Evolutionary conservation across 352 stramenopile species (phyloP).

Genomic region (Pythium sukuiense): DNA sequence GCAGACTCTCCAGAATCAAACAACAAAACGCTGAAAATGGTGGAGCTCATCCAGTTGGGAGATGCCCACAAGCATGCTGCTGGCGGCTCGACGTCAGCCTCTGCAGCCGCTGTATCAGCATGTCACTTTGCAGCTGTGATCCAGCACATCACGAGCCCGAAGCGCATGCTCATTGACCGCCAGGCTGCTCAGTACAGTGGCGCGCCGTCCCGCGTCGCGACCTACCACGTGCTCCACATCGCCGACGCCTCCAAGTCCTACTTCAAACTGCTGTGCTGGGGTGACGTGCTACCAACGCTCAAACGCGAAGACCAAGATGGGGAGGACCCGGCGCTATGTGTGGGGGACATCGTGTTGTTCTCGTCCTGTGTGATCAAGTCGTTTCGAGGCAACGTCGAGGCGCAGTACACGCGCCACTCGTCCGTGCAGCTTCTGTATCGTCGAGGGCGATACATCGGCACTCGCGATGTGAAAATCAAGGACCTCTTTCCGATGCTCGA

Average conservation of each 20-base stretch:
- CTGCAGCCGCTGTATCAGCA: constrained; percentile 2
- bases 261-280: constrained; percentile 60
- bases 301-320: constrained; percentile 35
- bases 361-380: constrained; percentile 41
- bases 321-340: constrained; percentile 34
- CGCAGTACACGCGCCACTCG: constrained; percentile 47
- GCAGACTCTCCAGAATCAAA: no score
- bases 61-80: not conserved
- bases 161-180: constrained; percentile 30
- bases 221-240: constrained; percentile 48
- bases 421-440: constrained; percentile 60
- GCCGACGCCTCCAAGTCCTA: constrained; percentile 46
- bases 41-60: constrained; percentile 1
- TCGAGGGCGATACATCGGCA: constrained; percentile 57
- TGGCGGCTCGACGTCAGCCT: not conserved
- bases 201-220: constrained; percentile 30
- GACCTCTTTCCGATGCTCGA: constrained; percentile 68
- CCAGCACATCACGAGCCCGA: constrained; percentile 44
- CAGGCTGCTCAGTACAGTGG: not conserved
- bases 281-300: constrained; percentile 42
- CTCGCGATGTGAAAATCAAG: constrained; percentile 45
- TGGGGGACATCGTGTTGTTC: constrained; percentile 65
- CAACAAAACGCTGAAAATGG: not conserved
- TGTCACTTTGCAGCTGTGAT: constrained; percentile 47
- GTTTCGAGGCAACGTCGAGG: constrained; percentile 51